phyloP scores from a whole-genome alignment of 108 stramenopile genomes.

The Pseudonitzschia pungens region DNA sequence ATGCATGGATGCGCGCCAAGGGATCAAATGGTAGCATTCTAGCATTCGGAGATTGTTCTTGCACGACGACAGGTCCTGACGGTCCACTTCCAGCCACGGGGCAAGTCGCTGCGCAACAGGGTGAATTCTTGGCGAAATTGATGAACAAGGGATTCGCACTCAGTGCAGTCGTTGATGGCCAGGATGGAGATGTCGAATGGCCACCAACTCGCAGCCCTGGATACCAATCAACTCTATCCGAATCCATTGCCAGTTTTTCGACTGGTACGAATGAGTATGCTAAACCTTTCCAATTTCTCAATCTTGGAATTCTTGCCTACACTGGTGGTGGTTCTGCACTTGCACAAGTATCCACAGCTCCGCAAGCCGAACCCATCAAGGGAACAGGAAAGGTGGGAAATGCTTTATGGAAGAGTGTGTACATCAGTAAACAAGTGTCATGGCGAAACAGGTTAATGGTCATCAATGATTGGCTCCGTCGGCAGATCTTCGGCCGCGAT shows the following conservation, averaged over 20 bases:
- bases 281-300: slow-evolving; percentile 93
- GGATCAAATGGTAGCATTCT: slow-evolving; percentile 81
- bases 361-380: slow-evolving; percentile 59
- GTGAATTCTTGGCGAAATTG: slow-evolving; percentile 82
- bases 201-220: slow-evolving; percentile 46
- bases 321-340: slow-evolving; percentile 85
- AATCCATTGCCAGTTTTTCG: slow-evolving; percentile 61
- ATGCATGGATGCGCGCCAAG: slow-evolving; percentile 90
- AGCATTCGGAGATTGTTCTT: slow-evolving; percentile 91
- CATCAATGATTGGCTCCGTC: slow-evolving; percentile 88
- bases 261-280: slow-evolving; percentile 63
- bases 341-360: slow-evolving; percentile 75
- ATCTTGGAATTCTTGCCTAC: slow-evolving; percentile 94
- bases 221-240: slow-evolving; percentile 40
- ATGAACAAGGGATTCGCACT: slow-evolving; percentile 78
- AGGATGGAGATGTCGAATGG: slow-evolving; percentile 39
- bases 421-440: slow-evolving; percentile 90
- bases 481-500: slow-evolving; percentile 83
- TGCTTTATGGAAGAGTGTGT: slow-evolving; percentile 82
- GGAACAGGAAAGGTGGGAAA: slow-evolving; percentile 80
- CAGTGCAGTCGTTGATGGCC: slow-evolving; percentile 37
- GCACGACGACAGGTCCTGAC: slow-evolving; percentile 48
- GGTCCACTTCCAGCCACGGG: slow-evolving; percentile 84
- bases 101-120: slow-evolving; percentile 94
- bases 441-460: slow-evolving; percentile 88